Evolutionary conservation across 768 basidiomycete genomes (phyloP).

Genomic region (Lanmaoa pseudosensibilis): DNA sequence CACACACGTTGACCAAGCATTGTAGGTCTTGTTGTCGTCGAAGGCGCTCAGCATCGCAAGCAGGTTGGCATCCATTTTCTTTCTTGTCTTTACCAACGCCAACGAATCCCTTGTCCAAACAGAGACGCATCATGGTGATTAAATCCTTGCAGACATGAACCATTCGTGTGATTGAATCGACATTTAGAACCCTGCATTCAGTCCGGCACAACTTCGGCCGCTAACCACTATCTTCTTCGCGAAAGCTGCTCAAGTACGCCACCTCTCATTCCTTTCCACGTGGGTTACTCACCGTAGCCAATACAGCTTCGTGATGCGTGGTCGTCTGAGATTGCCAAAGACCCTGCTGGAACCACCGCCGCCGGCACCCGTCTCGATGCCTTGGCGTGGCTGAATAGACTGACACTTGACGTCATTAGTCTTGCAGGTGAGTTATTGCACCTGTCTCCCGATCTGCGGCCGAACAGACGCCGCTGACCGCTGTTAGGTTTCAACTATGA

Average conservation of each 20-base stretch:
- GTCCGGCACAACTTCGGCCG: slow-evolving; percentile 55
- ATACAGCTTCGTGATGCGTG: slow-evolving; percentile 46
- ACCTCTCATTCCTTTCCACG: background rate
- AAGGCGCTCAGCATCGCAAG: slow-evolving; percentile 39
- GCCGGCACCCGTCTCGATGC: slow-evolving; percentile 27
- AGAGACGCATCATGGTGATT: slow-evolving; percentile 37
- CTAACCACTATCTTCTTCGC: slow-evolving; percentile 58
- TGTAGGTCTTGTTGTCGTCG: slow-evolving; percentile 49
- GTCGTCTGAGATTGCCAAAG: slow-evolving; percentile 32
- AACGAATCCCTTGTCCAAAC: background rate
- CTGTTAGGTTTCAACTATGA: slow-evolving; percentile 36
- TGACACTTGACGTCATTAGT: slow-evolving; percentile 42
- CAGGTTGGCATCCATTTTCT: slow-evolving; percentile 31
- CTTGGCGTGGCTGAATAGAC: slow-evolving; percentile 32
- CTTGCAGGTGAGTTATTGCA: slow-evolving; percentile 31
- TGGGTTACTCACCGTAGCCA: background rate
- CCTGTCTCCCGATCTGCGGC: background rate
- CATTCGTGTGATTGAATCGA: background rate
- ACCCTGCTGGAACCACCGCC: slow-evolving; percentile 18
- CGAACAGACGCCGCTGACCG: background rate
- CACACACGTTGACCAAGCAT: background rate
- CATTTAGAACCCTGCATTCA: slow-evolving; percentile 68
- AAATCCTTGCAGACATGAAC: background rate
- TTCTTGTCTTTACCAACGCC: background rate
- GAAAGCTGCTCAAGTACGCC: slow-evolving; percentile 51